Conservation (phyloP, 179 eudicot genomes). For the Camellia oleifera region DNA sequence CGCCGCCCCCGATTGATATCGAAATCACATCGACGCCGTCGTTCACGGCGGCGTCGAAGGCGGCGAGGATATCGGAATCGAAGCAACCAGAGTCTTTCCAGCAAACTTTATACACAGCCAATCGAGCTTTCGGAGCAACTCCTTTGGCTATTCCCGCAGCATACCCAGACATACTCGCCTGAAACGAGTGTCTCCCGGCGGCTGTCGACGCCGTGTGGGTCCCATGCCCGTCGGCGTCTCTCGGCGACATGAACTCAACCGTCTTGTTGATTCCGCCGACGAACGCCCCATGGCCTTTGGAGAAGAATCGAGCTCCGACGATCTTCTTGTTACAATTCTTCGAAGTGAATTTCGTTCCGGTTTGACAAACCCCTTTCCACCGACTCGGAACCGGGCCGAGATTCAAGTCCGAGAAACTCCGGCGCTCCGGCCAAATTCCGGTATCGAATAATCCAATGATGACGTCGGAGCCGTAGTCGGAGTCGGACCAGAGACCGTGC, state of each 20-base stretch:
- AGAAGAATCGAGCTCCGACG: conserved; percentile 74
- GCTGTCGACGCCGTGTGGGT: conserved; percentile 98
- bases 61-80: conserved; percentile 87
- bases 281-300: conserved; percentile 71
- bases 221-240: conserved; percentile 98
- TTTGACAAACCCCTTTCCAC: conserved; percentile 76
- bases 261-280: conserved; percentile 46
- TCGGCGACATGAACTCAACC: conserved; percentile 58
- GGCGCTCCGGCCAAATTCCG: conserved; percentile 83
- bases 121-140: conserved; percentile 87
- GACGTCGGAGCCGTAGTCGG: conserved; percentile 92
- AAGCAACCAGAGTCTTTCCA: conserved; percentile 91
- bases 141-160: conserved; percentile 92
- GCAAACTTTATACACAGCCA: conserved; percentile 88
- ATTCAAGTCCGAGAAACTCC: conserved; percentile 78
- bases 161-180: conserved; percentile 76
- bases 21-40: conserved; percentile 95
- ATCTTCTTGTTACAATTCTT: conserved; percentile 68
- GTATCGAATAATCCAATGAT: conserved; percentile 82
- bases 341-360: conserved; percentile 42
- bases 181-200: conserved; percentile 74
- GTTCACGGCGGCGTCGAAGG: conserved; percentile 78
- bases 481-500: conserved; percentile 83
- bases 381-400: conserved; percentile 75
- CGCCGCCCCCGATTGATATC: conserved; percentile 92